A percentile compares a stretch with the other conserved stretches of the same genome.
Evolutionary conservation across 2,329 filamentous ascomycete genomes (phyloP).

Genomic region (Calonectria pseudoturangicola): DNA sequence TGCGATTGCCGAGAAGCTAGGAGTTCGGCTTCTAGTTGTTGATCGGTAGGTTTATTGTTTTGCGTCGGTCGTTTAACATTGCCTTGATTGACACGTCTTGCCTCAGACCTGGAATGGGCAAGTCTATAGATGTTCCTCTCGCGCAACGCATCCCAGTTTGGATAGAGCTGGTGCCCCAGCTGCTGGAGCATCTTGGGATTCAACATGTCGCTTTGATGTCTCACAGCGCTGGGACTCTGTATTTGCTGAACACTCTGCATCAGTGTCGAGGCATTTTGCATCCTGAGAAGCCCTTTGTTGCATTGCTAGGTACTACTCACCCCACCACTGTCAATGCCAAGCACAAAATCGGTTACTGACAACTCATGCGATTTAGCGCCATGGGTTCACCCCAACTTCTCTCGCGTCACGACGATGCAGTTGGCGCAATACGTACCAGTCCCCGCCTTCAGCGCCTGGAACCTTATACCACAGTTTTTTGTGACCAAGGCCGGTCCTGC

Average conservation of each 20-base stretch:
- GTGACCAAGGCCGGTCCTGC: constrained; percentile 34
- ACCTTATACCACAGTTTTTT: constrained; percentile 41
- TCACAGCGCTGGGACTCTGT: constrained; percentile 59
- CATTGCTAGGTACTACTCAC: constrained; percentile 43
- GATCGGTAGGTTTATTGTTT: constrained; percentile 53
- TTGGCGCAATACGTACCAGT: constrained; percentile 37
- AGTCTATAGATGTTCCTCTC: constrained; percentile 45
- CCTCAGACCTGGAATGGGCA: constrained; percentile 54
- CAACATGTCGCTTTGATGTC: constrained; percentile 55
- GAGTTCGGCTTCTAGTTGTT: constrained; percentile 57
- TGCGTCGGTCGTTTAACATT: constrained; percentile 47
- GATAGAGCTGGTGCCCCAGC: constrained; percentile 56
- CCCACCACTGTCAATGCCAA: not conserved
- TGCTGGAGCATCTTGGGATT: constrained; percentile 59
- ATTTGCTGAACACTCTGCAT: constrained; percentile 56
- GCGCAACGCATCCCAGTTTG: constrained; percentile 48
- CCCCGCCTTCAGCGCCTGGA: constrained; percentile 38
- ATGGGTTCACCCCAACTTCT: constrained; percentile 34
- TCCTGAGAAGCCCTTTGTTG: constrained; percentile 48
- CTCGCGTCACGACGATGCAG: constrained; percentile 23
- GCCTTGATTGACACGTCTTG: constrained; percentile 49
- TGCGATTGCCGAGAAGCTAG: constrained; percentile 55
- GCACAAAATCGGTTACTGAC: not conserved
- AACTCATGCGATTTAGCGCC: constrained; percentile 26
- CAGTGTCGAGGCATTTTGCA: constrained; percentile 53